A percentile compares a stretch with the other conserved stretches of the same genome.
Evolutionary conservation across 495 filamentous ascomycete species (phyloP).

Genomic region (Aspergillus sclerotiicarbonarius): DNA sequence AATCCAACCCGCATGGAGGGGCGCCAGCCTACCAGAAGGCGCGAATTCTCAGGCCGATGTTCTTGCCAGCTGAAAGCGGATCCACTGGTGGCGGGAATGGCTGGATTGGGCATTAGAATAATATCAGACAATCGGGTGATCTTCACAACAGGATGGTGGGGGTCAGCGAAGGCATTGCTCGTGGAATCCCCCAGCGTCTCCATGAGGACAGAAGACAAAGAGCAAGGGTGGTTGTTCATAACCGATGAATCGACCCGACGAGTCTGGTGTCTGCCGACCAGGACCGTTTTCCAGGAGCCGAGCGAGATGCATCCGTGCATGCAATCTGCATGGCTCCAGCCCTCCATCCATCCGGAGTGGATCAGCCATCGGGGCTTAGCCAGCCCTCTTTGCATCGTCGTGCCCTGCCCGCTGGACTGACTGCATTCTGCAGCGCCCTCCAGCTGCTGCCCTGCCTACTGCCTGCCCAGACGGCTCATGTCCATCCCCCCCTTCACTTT

Average conservation of each 20-base stretch:
- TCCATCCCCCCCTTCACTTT: not conserved
- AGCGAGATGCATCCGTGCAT: slow-evolving; percentile 9
- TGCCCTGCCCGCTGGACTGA: not conserved
- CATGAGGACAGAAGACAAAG: not conserved
- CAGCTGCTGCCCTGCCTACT: too few species aligned
- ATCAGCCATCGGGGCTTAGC: slow-evolving; percentile 22
- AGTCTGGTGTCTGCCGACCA: not conserved
- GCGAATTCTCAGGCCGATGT: slow-evolving; percentile 1
- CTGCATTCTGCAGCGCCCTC: not conserved
- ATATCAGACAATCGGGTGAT: slow-evolving; percentile 21
- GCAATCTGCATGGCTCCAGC: not conserved
- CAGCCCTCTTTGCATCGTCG: not conserved
- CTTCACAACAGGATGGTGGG: slow-evolving; percentile 18
- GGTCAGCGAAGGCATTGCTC: not conserved
- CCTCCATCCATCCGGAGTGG: slow-evolving; percentile 10
- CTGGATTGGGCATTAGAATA: not conserved
- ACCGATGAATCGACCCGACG: not conserved
- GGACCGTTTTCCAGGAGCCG: slow-evolving; percentile 5
- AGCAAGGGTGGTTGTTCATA: not conserved
- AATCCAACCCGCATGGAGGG: not conserved
- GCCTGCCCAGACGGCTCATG: not conserved
- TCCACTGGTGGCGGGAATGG: slow-evolving; percentile 13
- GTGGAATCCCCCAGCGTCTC: not conserved
- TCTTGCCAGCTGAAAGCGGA: slow-evolving; percentile 13
- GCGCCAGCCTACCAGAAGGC: not conserved